Evolutionary conservation across 202 grass and related monocot genomes (phyloP), one percentile per base, ranked within the genome.

Genomic region (Schoenoplectus tabernaemontani): DNA sequence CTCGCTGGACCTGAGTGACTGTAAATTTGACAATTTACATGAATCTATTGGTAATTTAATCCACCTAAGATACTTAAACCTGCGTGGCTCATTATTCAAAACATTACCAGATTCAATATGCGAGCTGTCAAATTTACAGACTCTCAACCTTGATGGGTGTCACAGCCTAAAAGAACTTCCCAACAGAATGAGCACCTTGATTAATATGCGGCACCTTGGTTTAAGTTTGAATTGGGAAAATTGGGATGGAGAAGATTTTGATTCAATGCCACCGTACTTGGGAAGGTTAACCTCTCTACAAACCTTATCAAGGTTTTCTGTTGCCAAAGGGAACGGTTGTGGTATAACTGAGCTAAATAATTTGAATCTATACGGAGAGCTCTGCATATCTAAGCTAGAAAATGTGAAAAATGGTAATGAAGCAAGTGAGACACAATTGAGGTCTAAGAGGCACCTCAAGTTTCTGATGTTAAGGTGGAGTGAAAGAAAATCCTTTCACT

Each of bases 351-450:
- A 89, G 57, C 24, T 93, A 15, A 77, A 48, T 26, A 20, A 79
- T 43, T 87, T 93, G 77, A 81, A 87, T 57, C 72, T 89, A 57
- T 66, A 76, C 16, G 90, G 87, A 85, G 87, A 86, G 38, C 83
- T 93, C 82, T 89, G 85, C 67, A 82, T 93, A 76, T 85, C 83
- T 26, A 93, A 87, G 47, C 54, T 93, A 76, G 90, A 93, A 73
- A 86, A 85, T 2, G 70, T 87, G 10, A 57, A 26, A 5, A 16
- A 38, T 71, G 37, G 8, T 30, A 37, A 75, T 82, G 83, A 84
- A 12, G 85, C 72, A 3, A 20, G 1, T 59, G 70, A 78, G 19
- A 80, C 83, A 17, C 4, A 56, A 1, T 56, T 56, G 3, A 81
- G 63, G 42, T 76, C 88, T 77, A 88, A 93, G 34, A 61, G 58